phyloP scores from a whole-genome alignment of 345 rosid genomes.

The Boechera retrofracta region DNA sequence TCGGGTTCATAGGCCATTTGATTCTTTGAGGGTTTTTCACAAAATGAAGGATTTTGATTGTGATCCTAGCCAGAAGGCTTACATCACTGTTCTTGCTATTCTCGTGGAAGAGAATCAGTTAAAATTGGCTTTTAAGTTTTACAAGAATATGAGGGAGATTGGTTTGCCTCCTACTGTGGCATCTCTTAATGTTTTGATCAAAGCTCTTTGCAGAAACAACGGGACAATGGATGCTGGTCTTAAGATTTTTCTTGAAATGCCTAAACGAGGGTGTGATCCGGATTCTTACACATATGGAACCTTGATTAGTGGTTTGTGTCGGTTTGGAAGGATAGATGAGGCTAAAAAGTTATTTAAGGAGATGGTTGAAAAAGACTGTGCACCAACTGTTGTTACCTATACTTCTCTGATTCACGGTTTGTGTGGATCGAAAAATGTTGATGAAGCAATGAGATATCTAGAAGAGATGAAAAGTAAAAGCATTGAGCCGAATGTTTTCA shows the following conservation, averaged over 20 bases:
- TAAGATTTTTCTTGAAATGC: conserved; percentile 81
- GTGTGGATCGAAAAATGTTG: conserved; percentile 60
- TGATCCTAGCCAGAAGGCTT: conserved; percentile 61
- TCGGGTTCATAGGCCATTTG: conserved; percentile 74
- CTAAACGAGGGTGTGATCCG: conserved; percentile 64
- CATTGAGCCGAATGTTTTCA: conserved; percentile 83
- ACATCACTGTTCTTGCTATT: conserved; percentile 64
- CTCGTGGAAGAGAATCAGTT: conserved; percentile 84
- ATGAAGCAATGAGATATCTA: conserved; percentile 68
- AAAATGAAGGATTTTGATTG: conserved; percentile 72
- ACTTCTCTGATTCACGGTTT: conserved; percentile 75
- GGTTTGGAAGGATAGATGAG: conserved; percentile 62
- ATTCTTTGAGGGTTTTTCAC: conserved; percentile 69
- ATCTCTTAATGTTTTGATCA: conserved; percentile 84
- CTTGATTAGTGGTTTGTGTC: conserved; percentile 81
- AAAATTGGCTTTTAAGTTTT: conserved; percentile 67
- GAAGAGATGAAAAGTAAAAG: conserved; percentile 76
- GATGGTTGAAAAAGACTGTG: conserved; percentile 75
- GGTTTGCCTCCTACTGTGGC: conserved; percentile 65
- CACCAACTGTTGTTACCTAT: conserved; percentile 84
- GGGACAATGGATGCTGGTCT: conserved; percentile 72
- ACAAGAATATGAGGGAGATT: conserved; percentile 66
- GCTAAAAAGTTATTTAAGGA: conserved; percentile 74
- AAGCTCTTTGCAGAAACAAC: conserved; percentile 76
- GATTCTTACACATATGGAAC: conserved; percentile 94